A percentile compares a stretch with the other conserved stretches of the same genome.
Evolutionary conservation across 257 asterid genomes (phyloP).

Genomic region (Gentiana dahurica): DNA sequence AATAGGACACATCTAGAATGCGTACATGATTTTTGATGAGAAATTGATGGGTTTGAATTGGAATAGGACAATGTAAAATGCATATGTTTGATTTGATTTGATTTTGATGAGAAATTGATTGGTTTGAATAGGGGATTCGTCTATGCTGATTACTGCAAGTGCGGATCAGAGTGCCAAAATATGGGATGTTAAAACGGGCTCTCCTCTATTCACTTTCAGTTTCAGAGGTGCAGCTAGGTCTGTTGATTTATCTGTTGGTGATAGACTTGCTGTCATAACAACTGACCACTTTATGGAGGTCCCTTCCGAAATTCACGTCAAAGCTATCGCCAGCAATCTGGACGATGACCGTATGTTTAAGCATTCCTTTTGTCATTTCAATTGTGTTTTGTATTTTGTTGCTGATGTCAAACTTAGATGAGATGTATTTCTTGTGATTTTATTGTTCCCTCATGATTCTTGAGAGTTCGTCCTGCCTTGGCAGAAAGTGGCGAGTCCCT

Average conservation of each 20-base stretch:
- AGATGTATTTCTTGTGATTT: not conserved
- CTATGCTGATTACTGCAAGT: conserved; percentile 76
- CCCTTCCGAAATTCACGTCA: conserved; percentile 82
- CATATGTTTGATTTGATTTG: not conserved
- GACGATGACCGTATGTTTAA: conserved; percentile 49
- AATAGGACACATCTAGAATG: too few relatives aligned
- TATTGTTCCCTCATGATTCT: not conserved
- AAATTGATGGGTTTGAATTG: too few relatives aligned
- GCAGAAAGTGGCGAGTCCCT: conserved; percentile 66
- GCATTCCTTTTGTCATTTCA: not conserved
- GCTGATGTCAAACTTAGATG: too few relatives aligned
- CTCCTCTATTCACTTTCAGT: conserved; percentile 51
- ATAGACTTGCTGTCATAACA: conserved; percentile 70
- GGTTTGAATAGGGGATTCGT: conserved; percentile 56
- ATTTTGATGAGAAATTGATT: not conserved
- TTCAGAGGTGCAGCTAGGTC: conserved; percentile 80
- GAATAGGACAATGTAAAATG: too few relatives aligned
- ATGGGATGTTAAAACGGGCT: conserved; percentile 68
- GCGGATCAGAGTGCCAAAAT: conserved; percentile 90
- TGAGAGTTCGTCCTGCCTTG: not conserved
- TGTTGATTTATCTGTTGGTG: conserved; percentile 72
- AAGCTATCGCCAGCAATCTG: conserved; percentile 44
- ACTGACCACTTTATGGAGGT: conserved; percentile 83
- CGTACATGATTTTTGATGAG: too few relatives aligned
- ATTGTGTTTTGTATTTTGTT: not conserved